Evolutionary conservation across 2,329 filamentous ascomycete species (phyloP).

Genomic region (Samsoniella hepiali): DNA sequence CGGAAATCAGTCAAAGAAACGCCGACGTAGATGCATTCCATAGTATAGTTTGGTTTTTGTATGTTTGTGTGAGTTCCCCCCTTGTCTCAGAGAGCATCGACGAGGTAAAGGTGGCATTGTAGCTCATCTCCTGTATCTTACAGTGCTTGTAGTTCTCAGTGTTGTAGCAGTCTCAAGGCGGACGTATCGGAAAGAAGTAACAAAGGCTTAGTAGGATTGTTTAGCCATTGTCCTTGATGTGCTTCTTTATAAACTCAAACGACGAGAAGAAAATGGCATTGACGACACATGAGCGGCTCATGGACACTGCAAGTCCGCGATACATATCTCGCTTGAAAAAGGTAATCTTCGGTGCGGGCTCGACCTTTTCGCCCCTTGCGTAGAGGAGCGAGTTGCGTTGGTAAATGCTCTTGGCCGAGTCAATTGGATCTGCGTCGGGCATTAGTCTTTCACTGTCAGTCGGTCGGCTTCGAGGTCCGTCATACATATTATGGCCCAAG

Average conservation of each 20-base stretch:
- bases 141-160: not conserved
- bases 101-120: not conserved
- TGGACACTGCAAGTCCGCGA: conserved; percentile 76
- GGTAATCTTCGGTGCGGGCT: conserved; percentile 67
- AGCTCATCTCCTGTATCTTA: not conserved
- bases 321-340: conserved; percentile 80
- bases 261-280: conserved; percentile 89
- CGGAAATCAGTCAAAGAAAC: conserved; percentile 5
- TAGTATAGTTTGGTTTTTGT: not conserved
- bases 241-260: conserved; percentile 79
- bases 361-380: conserved; percentile 60
- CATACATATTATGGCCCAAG: conserved; percentile 74
- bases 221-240: conserved; percentile 48
- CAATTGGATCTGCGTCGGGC: conserved; percentile 57
- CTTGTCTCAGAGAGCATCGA: not conserved
- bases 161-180: not conserved
- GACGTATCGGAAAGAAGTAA: not conserved
- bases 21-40: conserved; percentile 15
- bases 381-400: conserved; percentile 76
- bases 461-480: conserved; percentile 19
- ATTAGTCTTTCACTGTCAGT: conserved; percentile 15
- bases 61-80: not conserved
- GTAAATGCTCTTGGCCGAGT: conserved; percentile 82
- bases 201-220: not conserved
- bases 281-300: conserved; percentile 76